These are phyloP conservation scores for Tuber aestivum DNA, from an alignment of 495 filamentous ascomycete genomes.

Conservation along the genomic window DNA sequence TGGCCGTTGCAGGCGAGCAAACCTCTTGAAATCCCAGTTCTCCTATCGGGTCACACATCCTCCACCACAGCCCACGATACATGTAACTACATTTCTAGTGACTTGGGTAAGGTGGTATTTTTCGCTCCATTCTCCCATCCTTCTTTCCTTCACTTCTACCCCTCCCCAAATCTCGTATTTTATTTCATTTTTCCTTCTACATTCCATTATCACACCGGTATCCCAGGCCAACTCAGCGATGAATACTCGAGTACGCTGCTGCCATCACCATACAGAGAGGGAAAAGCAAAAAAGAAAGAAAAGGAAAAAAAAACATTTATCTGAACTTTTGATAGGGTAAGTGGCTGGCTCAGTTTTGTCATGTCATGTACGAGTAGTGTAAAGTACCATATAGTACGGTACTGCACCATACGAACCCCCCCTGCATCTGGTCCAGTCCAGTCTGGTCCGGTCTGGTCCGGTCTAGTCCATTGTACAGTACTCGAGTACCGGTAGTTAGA, in stretches of 20 bases:
- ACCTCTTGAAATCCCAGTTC: too few species aligned
- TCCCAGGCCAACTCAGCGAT: neutral
- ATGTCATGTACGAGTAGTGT: neutral
- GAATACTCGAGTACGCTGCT: neutral
- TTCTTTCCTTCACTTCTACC: neutral
- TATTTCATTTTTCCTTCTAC: neutral
- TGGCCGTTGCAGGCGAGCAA: too few species aligned
- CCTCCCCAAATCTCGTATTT: neutral
- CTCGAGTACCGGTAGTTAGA: too few species aligned
- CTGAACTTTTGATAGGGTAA: neutral
- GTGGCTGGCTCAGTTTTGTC: neutral
- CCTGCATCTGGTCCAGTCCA: neutral
- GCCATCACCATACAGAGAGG: neutral
- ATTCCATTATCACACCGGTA: neutral
- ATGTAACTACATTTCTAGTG: neutral
- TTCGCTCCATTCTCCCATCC: neutral
- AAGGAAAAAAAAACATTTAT: neutral
- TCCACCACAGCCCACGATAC: neutral
- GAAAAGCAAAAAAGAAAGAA: neutral
- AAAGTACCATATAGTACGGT: neutral
- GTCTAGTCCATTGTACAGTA: too few species aligned
- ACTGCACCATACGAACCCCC: neutral
- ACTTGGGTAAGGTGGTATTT: neutral
- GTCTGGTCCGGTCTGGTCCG: neutral
- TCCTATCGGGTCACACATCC: neutral